Evolutionary conservation across 1,284 basidiomycete species (phyloP).

Genomic region (Puccinia polysora): DNA sequence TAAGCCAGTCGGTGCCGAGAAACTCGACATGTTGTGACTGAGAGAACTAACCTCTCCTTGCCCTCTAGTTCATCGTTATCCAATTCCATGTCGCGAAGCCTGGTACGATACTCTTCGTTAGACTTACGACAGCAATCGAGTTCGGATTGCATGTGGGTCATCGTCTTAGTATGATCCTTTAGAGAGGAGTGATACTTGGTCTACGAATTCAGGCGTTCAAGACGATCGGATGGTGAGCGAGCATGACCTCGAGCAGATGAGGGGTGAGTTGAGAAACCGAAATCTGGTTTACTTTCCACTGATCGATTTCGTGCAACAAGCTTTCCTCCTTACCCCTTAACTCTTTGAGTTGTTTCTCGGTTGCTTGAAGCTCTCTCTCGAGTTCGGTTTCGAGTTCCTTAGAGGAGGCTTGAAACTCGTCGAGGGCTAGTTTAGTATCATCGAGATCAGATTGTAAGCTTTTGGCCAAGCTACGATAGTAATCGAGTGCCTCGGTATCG

Average conservation of each 20-base stretch:
- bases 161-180: constrained; percentile 80
- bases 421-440: constrained; percentile 50
- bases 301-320: constrained; percentile 74
- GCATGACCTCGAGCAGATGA: too few species aligned
- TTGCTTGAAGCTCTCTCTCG: constrained; percentile 77
- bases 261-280: constrained; percentile 31
- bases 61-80: constrained; percentile 92
- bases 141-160: constrained; percentile 77
- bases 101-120: constrained; percentile 47
- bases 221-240: constrained; percentile 27
- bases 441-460: constrained; percentile 39
- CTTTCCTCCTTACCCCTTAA: constrained; percentile 69
- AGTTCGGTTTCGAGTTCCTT: constrained; percentile 90
- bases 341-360: constrained; percentile 77
- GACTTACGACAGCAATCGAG: constrained; percentile 59
- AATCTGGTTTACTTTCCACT: constrained; percentile 71
- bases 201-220: constrained; percentile 55
- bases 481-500: constrained; percentile 18
- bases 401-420: constrained; percentile 83
- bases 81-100: constrained; percentile 75
- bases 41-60: constrained; percentile 64
- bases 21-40: not conserved
- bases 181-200: constrained; percentile 81
- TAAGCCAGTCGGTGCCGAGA: constrained; percentile 33
- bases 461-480: constrained; percentile 35